Percentiles rank a stretch among this genome's conserved stretches.
phyloP scores from a whole-genome alignment of 805 yeast species.

The Starmerella gropengiesseri region DNA sequence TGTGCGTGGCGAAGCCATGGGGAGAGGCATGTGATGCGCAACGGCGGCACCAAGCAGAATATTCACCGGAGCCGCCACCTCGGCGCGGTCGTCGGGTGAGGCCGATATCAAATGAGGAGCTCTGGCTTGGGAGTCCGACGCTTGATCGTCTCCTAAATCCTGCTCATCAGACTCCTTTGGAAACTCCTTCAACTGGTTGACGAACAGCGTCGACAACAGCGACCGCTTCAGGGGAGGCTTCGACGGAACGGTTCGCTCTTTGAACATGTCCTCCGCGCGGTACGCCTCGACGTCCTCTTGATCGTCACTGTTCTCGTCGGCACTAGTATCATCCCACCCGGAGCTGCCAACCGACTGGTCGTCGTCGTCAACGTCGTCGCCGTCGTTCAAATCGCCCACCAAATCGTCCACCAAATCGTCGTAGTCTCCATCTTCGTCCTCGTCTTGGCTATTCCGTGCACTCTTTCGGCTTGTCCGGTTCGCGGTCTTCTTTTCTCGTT shows the following conservation, averaged over 20 bases:
- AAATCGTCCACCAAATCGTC: conserved; percentile 10
- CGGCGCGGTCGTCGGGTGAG: not conserved
- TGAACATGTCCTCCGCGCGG: conserved; percentile 22
- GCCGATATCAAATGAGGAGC: not conserved
- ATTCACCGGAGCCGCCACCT: conserved; percentile 17
- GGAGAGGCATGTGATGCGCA: conserved; percentile 17
- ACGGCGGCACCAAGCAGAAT: conserved; percentile 18
- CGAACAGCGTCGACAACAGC: conserved; percentile 31
- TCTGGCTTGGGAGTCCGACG: too few relatives aligned
- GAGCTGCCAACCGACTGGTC: conserved; percentile 13
- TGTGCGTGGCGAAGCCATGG: conserved; percentile 4
- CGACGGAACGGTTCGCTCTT: conserved; percentile 25
- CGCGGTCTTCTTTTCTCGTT: conserved; percentile 9
- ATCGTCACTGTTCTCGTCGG: conserved; percentile 15
- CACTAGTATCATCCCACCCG: conserved; percentile 22
- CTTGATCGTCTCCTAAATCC: too few relatives aligned
- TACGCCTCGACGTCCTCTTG: conserved; percentile 26
- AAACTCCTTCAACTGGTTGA: conserved; percentile 21
- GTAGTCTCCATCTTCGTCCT: not conserved
- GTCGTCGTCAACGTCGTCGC: conserved; percentile 5
- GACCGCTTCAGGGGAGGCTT: conserved; percentile 30
- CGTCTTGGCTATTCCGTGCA: not conserved
- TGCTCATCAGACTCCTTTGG: not conserved
- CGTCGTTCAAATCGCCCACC: too few relatives aligned
- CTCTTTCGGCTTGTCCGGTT: conserved; percentile 14